These are phyloP conservation scores for Gyromitra esculenta DNA, from an alignment of 2,329 filamentous ascomycete species.

Conservation along the genomic window DNA sequence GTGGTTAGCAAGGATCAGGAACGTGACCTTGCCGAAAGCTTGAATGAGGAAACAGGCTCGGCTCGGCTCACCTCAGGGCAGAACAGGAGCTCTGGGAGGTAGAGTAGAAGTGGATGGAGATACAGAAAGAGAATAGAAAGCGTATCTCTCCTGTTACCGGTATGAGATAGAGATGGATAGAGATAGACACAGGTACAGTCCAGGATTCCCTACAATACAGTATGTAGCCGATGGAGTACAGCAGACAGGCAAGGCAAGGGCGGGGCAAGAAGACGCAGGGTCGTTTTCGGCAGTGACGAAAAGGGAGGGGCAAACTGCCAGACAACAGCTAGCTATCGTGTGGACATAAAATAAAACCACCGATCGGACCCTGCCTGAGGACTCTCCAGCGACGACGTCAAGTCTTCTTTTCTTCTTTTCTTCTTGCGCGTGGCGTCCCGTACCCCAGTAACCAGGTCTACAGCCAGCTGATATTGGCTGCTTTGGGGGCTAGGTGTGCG, in stretches of 20 bases:
- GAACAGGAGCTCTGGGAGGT: not conserved
- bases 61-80: not conserved
- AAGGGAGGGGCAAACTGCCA: conserved; percentile 24
- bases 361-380: not conserved
- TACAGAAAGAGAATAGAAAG: not conserved
- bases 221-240: not conserved
- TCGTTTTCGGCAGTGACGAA: conserved; percentile 11
- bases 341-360: not conserved
- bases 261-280: conserved; percentile 10
- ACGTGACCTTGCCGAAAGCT: not conserved
- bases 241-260: not conserved
- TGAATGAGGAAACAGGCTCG: not conserved
- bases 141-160: too few relatives aligned
- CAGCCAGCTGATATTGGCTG: not conserved
- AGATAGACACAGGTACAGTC: not conserved
- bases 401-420: not conserved
- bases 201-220: not conserved
- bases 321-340: conserved; percentile 14
- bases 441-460: conserved; percentile 22
- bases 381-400: not conserved
- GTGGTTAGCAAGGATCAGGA: conserved; percentile 19
- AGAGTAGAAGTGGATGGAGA: not conserved
- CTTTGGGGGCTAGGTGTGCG: not conserved
- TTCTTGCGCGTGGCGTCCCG: conserved; percentile 24
- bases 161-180: not conserved